These are phyloP conservation scores for Microascus cirrosus DNA, from an alignment of 2,329 filamentous ascomycete species.

Conservation along the genomic window DNA sequence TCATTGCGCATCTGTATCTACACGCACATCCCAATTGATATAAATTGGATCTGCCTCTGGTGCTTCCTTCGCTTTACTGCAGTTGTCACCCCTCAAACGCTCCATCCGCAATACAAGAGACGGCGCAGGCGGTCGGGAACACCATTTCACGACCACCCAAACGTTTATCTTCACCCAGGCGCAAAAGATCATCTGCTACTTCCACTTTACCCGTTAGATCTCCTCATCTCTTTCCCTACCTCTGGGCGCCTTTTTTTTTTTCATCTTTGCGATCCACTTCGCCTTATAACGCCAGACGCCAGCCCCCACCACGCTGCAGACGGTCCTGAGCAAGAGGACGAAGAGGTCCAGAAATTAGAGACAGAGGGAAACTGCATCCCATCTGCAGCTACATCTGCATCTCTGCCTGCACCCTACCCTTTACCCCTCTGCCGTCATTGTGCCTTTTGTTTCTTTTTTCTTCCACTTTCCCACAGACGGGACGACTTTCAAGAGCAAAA, in stretches of 20 bases:
- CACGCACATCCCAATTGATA: background rate
- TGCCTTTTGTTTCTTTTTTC: background rate
- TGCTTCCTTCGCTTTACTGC: too few relatives aligned
- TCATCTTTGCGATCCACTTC: constrained; percentile 4
- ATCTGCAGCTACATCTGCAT: background rate
- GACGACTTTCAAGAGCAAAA: constrained; percentile 3
- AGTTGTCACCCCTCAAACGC: too few relatives aligned
- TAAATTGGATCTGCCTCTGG: background rate
- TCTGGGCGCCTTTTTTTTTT: background rate
- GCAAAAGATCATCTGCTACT: too few relatives aligned
- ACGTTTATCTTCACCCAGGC: too few relatives aligned
- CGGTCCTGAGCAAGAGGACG: background rate
- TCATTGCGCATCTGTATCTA: background rate
- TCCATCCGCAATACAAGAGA: too few relatives aligned
- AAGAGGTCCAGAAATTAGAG: background rate
- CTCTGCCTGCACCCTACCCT: background rate
- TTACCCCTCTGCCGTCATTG: background rate
- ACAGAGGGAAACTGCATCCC: background rate
- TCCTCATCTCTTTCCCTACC: too few relatives aligned
- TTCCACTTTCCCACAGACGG: background rate
- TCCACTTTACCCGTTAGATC: too few relatives aligned
- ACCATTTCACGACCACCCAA: too few relatives aligned
- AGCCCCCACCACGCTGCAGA: background rate
- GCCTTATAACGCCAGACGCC: background rate
- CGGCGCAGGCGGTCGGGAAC: too few relatives aligned